Evolutionary conservation across 1,284 basidiomycete genomes (phyloP), one percentile per base, ranked within the genome.

Genomic region (Heliocybe sulcata): DNA sequence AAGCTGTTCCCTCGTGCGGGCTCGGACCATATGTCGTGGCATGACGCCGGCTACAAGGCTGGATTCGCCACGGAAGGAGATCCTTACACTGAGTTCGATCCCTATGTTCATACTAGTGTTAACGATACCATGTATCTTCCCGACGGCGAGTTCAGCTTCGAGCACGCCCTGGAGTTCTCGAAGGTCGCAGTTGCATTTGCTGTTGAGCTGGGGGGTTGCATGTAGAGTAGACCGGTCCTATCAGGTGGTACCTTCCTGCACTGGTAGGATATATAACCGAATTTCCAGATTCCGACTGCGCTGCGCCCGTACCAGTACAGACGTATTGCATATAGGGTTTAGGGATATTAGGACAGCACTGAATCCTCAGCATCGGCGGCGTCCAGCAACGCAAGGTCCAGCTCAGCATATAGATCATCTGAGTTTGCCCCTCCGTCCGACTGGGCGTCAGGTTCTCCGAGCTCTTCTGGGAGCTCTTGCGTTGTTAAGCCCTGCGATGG

Each of bases 141-240:
- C 2, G 20, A 35, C 20, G 26, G 20, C 11, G 79, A 76, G 58
- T 81, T 80, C 65, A 74, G 71, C 49, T 65, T 67, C 54, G 55
- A 56, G 16, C 63, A 73, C 53, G 59, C 63, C 52, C 57, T 65
- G n/a, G 60, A 72, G 56, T 77, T 77, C 66, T 73, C 73, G 55
- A 77, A 77, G 65, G 68, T 77, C 33, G 71, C 69, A 14, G 64
- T 72, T 3, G 73, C 72, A 1, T 76, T 75, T 55, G 72, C 73
- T 1, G 65, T 75, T 54, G 78, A 71, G 64, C 66, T 76, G 11
- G 64, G 58, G 4, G 27, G 47, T 4, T 49, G 47, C 10, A 20
- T 26, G 23, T 29, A 49, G 47, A 16, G 23, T 16, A n/a, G n/a
- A n/a, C n/a, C n/a, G n/a, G n/a, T n/a, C n/a, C n/a, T n/a, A n/a